Evolutionary conservation across 169 alveolate genomes (phyloP).

Genomic region (Perkinsus olseni): DNA sequence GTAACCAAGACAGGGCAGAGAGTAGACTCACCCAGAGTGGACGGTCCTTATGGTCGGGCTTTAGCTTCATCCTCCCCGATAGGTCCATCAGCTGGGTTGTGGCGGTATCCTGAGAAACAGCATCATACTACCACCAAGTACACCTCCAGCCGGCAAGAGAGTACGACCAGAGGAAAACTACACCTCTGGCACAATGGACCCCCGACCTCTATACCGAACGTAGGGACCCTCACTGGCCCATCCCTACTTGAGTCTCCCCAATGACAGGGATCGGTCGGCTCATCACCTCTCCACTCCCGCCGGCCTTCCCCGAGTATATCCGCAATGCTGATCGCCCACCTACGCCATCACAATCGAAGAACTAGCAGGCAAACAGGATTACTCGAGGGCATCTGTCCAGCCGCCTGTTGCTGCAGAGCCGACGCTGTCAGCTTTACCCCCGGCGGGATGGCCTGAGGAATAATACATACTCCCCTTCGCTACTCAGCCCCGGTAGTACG

Average conservation of each 20-base stretch:
- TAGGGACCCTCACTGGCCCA: too few relatives aligned
- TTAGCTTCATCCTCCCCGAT: constrained; percentile 35
- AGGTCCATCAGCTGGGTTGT: neutral
- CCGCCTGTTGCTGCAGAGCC: neutral
- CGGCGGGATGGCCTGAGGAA: neutral
- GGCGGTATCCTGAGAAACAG: neutral
- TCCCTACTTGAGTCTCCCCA: neutral
- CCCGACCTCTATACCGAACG: too few relatives aligned
- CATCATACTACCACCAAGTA: neutral
- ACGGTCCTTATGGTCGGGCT: constrained; percentile 53
- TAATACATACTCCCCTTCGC: neutral
- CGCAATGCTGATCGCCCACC: neutral
- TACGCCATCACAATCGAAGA: neutral
- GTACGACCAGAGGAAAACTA: too few relatives aligned
- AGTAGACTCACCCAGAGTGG: constrained; percentile 58
- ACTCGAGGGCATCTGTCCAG: neutral
- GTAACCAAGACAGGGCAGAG: neutral
- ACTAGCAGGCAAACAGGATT: neutral
- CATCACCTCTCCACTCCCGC: neutral
- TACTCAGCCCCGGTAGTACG: too few relatives aligned
- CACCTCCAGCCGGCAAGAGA: too few relatives aligned
- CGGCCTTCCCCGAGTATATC: neutral
- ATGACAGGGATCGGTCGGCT: neutral
- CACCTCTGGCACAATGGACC: too few relatives aligned
- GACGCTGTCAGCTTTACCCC: neutral